Conservation (phyloP, 805 yeast species). For the Candida anglica region DNA sequence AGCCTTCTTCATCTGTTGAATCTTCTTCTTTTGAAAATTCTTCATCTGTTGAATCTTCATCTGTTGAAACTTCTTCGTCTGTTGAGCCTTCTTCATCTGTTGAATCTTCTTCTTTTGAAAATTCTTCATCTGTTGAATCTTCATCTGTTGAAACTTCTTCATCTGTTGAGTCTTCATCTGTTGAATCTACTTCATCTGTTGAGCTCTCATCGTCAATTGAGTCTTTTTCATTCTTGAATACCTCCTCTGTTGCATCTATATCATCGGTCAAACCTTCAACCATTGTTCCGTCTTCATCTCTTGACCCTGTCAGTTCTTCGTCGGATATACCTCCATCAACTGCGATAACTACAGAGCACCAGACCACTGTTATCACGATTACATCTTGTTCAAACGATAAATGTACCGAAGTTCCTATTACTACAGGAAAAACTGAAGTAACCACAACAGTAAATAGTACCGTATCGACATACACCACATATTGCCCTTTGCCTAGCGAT, state of each 20-base stretch:
- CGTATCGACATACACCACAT: slow-evolving; percentile 38
- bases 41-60: no score
- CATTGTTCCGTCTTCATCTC: neutral
- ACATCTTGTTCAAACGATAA: slow-evolving; percentile 17
- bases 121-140: no score
- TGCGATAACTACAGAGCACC: slow-evolving; percentile 34
- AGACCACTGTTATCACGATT: no score
- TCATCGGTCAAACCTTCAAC: slow-evolving; percentile 17
- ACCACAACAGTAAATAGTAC: slow-evolving; percentile 16
- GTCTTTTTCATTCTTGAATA: neutral
- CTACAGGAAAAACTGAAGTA: slow-evolving; percentile 15
- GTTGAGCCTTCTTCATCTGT: no score
- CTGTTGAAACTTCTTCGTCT: no score
- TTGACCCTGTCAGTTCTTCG: slow-evolving; percentile 19
- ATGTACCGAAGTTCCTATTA: slow-evolving; percentile 1
- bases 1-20: no score
- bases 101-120: slow-evolving; percentile 9
- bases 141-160: no score
- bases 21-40: slow-evolving; percentile 13
- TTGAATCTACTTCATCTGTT: slow-evolving; percentile 4
- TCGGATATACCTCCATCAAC: slow-evolving; percentile 20
- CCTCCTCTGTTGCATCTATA: no score
- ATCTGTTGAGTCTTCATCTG: no score
- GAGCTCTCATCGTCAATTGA: slow-evolving; percentile 10
- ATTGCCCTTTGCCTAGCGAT: slow-evolving; percentile 27